Evolutionary conservation across 179 eudicot genomes (phyloP).

Genomic region (Monotropa hypopitys): DNA sequence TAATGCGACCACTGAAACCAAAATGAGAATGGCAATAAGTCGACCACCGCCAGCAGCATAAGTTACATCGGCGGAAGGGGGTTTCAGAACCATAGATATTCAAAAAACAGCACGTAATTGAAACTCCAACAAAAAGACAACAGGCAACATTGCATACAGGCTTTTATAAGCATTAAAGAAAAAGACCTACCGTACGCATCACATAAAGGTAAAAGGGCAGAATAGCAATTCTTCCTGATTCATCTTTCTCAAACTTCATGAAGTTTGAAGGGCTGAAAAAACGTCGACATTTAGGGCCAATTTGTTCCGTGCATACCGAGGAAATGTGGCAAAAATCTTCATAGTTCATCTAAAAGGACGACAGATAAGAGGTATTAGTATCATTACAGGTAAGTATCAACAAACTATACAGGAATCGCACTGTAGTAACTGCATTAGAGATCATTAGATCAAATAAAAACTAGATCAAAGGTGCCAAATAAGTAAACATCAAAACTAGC

Average conservation of each 20-base stretch:
- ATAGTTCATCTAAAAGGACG: slow-evolving; percentile 71
- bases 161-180: background rate
- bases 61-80: background rate
- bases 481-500: background rate
- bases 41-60: background rate
- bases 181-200: slow-evolving; percentile 82
- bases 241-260: slow-evolving; percentile 99
- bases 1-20: background rate
- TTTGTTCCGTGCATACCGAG: slow-evolving; percentile 93
- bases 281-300: slow-evolving; percentile 95
- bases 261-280: slow-evolving; percentile 97
- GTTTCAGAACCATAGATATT: background rate
- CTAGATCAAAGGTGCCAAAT: background rate
- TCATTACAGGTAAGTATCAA: slow-evolving; percentile 1
- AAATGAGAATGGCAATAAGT: background rate
- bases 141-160: background rate
- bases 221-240: slow-evolving; percentile 93
- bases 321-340: slow-evolving; percentile 99
- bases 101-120: slow-evolving; percentile 1
- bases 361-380: slow-evolving; percentile 15
- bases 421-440: background rate
- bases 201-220: slow-evolving; percentile 96
- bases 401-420: background rate
- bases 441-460: background rate
- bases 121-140: slow-evolving; percentile 2